phyloP scores from a whole-genome alignment of 2,329 filamentous ascomycete species.

The Stylonectria norvegica region DNA sequence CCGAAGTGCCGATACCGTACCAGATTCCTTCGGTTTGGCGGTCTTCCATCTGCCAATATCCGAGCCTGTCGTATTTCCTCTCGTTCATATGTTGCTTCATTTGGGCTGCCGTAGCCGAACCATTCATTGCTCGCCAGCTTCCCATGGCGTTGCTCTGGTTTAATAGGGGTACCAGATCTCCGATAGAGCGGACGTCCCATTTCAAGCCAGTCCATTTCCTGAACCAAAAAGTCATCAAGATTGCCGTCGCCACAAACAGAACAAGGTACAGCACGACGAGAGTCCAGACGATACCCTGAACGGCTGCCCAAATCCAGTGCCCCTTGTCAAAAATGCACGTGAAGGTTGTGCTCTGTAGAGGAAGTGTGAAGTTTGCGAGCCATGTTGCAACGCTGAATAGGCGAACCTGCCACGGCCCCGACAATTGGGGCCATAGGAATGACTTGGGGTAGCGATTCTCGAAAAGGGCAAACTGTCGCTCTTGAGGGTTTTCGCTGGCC shows the following conservation, averaged over 20 bases:
- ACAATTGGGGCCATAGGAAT: constrained; percentile 59
- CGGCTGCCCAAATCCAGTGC: constrained; percentile 75
- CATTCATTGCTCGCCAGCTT: constrained; percentile 67
- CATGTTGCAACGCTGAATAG: constrained; percentile 67
- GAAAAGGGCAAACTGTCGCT: constrained; percentile 64
- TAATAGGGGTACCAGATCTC: constrained; percentile 74
- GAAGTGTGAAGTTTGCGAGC: constrained; percentile 75
- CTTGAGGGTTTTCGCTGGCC: constrained; percentile 58
- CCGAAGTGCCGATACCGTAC: constrained; percentile 66
- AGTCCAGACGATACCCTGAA: constrained; percentile 75
- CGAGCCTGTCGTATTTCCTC: constrained; percentile 67
- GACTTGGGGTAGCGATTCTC: constrained; percentile 65
- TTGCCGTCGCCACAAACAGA: constrained; percentile 52
- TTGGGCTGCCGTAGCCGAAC: constrained; percentile 49
- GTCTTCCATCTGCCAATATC: constrained; percentile 76
- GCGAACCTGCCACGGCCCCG: constrained; percentile 64
- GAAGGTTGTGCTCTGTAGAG: constrained; percentile 76
- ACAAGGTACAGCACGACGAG: constrained; percentile 71
- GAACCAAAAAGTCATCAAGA: constrained; percentile 62
- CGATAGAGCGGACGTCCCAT: constrained; percentile 82
- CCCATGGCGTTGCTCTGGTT: constrained; percentile 74
- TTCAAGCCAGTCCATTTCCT: constrained; percentile 67
- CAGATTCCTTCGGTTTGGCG: constrained; percentile 64
- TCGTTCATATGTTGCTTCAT: constrained; percentile 49
- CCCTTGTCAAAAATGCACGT: constrained; percentile 56